Evolutionary conservation across 257 asterid genomes (phyloP), one percentile per base, ranked within the genome.

Genomic region (Primulina tabacum): DNA sequence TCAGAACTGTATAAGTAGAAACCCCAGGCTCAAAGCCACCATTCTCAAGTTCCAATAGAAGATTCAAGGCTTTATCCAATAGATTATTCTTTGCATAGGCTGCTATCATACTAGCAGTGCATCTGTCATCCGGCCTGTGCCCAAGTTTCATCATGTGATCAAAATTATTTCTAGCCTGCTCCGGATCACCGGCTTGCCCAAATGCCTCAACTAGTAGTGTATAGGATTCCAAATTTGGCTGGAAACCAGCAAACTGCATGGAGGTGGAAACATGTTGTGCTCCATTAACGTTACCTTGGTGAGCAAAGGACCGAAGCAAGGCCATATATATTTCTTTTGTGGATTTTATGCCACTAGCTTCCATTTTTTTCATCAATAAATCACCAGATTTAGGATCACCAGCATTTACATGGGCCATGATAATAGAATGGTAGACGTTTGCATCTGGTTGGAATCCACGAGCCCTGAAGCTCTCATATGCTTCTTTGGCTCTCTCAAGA

Each of bases 91-190:
- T 83, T 68, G 76, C 85, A 74, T 90, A 91, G 29, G 90, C 90
- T 16, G 87, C 67, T 70, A 93, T 73, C 84, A 90, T 75, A 78
- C 69, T 67, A 63, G 96, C 90, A 7, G 83, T 84, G 77, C 91
- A 86, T 73, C 80, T 83, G 64, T 93, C 97, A 68, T 90, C 96
- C 2, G 99, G 99, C 81, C 82, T 86, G 78, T 70, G 75, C 64
- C 96, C 95, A 8, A 85, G 81, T 67, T 69, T 84, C 18, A 71
- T 75, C 81, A 93, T 82, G 80, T 72, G 61, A 68, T 82, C 86
- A 57, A 93, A 93, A 73, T 67, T 65, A 29, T 12, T 18, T 78
- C 84, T 71, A 38, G 97, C 96, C 7, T 59, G 69, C 21, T 74
- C 78, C 12, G 71, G 67, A 8, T 82, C 38, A 57, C 83, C 81